A percentile compares a stretch with the other conserved stretches of the same genome.
Evolutionary conservation across 2,329 filamentous ascomycete genomes (phyloP).

Genomic region (Beauveria rudraprayagi): DNA sequence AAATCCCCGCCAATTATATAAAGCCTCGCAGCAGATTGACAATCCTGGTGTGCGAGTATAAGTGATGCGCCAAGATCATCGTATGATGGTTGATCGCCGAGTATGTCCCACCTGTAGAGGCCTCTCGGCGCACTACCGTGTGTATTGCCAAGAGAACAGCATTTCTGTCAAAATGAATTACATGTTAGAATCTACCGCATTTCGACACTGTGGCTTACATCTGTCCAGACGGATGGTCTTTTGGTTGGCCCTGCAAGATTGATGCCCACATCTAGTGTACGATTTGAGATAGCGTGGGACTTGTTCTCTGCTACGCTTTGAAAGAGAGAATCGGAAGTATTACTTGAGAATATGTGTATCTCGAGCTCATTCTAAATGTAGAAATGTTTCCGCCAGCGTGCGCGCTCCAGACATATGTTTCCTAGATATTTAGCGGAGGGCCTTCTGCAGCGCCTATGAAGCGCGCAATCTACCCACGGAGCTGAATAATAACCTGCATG

Average conservation of each 20-base stretch:
- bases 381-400: neutral
- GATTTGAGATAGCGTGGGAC: no score
- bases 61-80: neutral
- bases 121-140: neutral
- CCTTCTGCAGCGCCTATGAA: neutral
- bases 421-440: neutral
- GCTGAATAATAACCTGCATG: neutral
- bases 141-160: neutral
- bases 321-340: no score
- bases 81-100: neutral
- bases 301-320: no score
- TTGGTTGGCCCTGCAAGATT: no score
- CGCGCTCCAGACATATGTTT: neutral
- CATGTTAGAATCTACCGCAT: neutral
- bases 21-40: neutral
- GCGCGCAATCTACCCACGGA: neutral
- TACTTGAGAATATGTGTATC: no score
- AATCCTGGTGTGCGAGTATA: neutral
- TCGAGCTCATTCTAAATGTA: neutral
- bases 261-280: no score
- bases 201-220: no score
- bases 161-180: neutral
- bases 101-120: neutral
- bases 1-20: neutral
- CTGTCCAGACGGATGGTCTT: no score